Evolutionary conservation across 2,329 filamentous ascomycete genomes (phyloP).

Genomic region (Verticillium tricorpus): DNA sequence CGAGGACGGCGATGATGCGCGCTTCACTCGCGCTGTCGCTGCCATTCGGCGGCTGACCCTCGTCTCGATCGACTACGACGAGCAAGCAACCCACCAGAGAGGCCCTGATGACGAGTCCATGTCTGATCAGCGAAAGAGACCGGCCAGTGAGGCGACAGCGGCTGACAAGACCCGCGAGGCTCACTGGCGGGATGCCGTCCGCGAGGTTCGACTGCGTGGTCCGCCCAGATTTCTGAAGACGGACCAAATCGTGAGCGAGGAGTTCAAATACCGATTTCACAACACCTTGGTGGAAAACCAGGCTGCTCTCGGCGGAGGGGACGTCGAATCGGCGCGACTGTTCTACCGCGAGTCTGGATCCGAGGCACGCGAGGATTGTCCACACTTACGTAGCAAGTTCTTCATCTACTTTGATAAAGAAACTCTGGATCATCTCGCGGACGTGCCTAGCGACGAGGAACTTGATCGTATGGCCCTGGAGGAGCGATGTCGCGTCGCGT

Average conservation of each 20-base stretch:
- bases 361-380: neutral
- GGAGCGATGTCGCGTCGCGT: conserved; percentile 2
- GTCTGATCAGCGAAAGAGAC: no score
- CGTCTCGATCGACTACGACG: conserved; percentile 3
- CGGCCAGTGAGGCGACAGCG: no score
- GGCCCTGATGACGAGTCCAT: no score
- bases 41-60: conserved; percentile 6
- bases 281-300: conserved; percentile 4
- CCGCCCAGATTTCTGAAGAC: neutral
- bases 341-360: neutral
- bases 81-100: neutral
- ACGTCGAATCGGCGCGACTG: conserved; percentile 1
- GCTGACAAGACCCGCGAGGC: neutral
- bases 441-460: conserved; percentile 5
- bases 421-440: conserved; percentile 2
- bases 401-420: conserved; percentile 7
- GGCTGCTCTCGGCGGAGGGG: conserved; percentile 2
- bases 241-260: conserved; percentile 7
- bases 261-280: conserved; percentile 4
- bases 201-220: neutral
- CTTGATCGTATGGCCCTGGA: neutral
- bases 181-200: neutral
- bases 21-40: conserved; percentile 1
- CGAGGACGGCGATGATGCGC: conserved; percentile 1
- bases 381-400: neutral